Base-by-base conservation (phyloP, 768 basidiomycete species). In the Trametes meyenii region DNA sequence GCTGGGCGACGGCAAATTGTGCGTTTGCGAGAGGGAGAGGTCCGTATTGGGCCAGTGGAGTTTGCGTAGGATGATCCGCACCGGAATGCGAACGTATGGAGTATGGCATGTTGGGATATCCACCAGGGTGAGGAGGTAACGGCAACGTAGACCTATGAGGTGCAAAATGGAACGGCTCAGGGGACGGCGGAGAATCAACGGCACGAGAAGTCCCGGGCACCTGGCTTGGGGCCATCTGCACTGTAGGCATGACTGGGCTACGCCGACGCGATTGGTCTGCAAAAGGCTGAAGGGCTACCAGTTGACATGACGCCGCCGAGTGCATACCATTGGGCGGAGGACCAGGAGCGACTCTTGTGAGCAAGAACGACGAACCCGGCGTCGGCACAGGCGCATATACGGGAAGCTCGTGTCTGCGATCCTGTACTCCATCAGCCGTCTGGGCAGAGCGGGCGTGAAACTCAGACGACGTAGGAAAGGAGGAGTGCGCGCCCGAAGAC, bases 381-480 rank as follows among this genome's bases (percentile, higher is more conserved):
- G 52, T 42, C 11, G 52, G 52, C 3, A 53, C 40, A 21, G 52
- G 52, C 11, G 52, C 52, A 53, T 53, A 43, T 3, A 53, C 42
- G 14, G 40, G 38, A 2, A 42, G 38, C n/a, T 26, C 23, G 17
- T n/a, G 14, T 42, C 17, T 21, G 16, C n/a, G 29, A 33, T 33
- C 29, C 29, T 33, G 29, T 33, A 33, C 29, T 33, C 29, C 29
- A 33, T 33, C 29, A 33, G 8, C 29, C 29, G 29, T 33, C 8
- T 33, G 29, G 29, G 29, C 8, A 8, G 29, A 33, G 29, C 3
- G 4, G 3, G 29, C 29, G 29, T 3, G 29, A 33, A 8, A 33
- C 29, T 33, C 29, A 8, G 29, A 33, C 29, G 29, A 8, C 29
- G 29, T 10, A 24, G 45, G 24, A 13, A 50, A 8, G 26, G 16